These are phyloP conservation scores for Tricladium varicosporioides DNA, from an alignment of 2,329 filamentous ascomycete genomes.

Conservation along the genomic window DNA sequence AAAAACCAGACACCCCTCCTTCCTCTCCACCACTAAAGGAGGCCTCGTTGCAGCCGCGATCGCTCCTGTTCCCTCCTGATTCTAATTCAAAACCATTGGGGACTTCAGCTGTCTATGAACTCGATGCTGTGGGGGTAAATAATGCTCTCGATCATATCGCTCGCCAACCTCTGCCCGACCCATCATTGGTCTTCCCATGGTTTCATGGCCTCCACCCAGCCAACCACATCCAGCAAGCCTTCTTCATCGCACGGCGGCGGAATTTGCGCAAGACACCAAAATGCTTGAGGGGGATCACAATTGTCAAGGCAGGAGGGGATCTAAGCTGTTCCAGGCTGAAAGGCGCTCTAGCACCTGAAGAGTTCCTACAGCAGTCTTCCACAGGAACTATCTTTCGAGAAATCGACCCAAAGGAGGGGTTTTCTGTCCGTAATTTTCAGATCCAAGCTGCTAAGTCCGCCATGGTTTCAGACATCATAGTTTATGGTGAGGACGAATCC, in stretches of 20 bases:
- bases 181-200: slow-evolving; percentile 92
- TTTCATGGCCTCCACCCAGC: slow-evolving; percentile 86
- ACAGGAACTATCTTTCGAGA: slow-evolving; percentile 61
- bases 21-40: slow-evolving; percentile 62
- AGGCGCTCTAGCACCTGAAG: slow-evolving; percentile 78
- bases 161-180: slow-evolving; percentile 77
- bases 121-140: slow-evolving; percentile 66
- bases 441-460: slow-evolving; percentile 90
- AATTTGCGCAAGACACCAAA: slow-evolving; percentile 67
- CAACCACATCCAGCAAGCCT: slow-evolving; percentile 85
- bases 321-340: slow-evolving; percentile 74
- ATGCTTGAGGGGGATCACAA: slow-evolving; percentile 76
- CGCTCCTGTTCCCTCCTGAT: slow-evolving; percentile 58
- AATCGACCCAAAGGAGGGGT: slow-evolving; percentile 82
- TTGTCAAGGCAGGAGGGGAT: slow-evolving; percentile 88
- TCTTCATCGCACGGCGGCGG: slow-evolving; percentile 78
- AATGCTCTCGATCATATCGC: slow-evolving; percentile 74
- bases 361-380: slow-evolving; percentile 64
- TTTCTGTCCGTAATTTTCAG: slow-evolving; percentile 95
- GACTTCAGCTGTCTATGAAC: slow-evolving; percentile 64
- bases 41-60: slow-evolving; percentile 47
- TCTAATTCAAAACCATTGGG: slow-evolving; percentile 54
- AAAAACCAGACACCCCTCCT: slow-evolving; percentile 59
- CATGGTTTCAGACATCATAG: slow-evolving; percentile 83
- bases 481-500: slow-evolving; percentile 76